A percentile compares a stretch with the other conserved stretches of the same genome.
These are phyloP conservation scores for Linaria vulgaris DNA, from an alignment of 257 asterid species.

Conservation along the genomic window DNA sequence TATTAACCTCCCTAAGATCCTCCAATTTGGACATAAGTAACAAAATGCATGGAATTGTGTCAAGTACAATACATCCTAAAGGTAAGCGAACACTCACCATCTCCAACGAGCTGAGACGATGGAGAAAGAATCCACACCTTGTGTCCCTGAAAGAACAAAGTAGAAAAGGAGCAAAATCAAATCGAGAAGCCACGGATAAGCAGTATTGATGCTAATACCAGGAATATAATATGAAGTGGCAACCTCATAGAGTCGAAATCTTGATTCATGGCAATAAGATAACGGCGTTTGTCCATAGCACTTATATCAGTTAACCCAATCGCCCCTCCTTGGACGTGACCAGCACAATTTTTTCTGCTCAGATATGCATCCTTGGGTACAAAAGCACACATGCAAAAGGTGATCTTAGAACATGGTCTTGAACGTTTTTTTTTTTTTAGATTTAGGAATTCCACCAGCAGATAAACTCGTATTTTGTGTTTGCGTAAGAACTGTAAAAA, in stretches of 20 bases:
- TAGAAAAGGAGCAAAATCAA: background rate
- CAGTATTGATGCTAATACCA: background rate
- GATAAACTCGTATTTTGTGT: background rate
- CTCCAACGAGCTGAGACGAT: constrained; percentile 47
- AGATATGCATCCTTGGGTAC: constrained; percentile 49
- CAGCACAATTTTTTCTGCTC: constrained; percentile 30
- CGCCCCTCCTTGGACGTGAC: constrained; percentile 17
- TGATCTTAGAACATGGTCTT: background rate
- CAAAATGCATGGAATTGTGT: background rate
- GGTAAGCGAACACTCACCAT: constrained; percentile 40
- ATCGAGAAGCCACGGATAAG: background rate
- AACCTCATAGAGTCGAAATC: constrained; percentile 34
- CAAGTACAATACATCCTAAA: background rate
- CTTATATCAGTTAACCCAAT: constrained; percentile 5
- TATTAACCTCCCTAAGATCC: background rate
- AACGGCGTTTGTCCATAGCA: constrained; percentile 34
- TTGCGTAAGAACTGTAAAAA: background rate
- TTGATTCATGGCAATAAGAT: constrained; percentile 35
- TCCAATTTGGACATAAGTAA: background rate
- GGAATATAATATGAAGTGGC: constrained; percentile 19
- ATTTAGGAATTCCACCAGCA: constrained; percentile 21
- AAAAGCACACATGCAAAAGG: constrained; percentile 1
- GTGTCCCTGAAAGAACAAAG: constrained; percentile 33
- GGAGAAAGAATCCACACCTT: constrained; percentile 50
- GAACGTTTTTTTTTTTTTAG: background rate